Base-by-base conservation (phyloP, 371 early-diverging fungal genomes). In the Mucor irregularis region DNA sequence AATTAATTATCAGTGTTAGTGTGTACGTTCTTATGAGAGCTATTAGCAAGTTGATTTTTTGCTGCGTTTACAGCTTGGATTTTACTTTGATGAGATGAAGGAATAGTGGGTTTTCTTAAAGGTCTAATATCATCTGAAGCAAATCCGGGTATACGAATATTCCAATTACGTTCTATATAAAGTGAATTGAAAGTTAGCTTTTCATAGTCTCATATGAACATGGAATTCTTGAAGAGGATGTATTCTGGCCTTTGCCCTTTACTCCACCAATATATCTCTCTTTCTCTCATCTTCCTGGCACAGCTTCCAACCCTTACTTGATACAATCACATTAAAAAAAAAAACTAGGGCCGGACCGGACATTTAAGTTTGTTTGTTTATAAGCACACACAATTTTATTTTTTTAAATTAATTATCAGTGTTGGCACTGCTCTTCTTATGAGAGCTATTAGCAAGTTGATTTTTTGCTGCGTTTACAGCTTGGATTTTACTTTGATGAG, bases 121-220 rank as follows among this genome's bases (percentile, higher is more conserved):
- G 90, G 84, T 49, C 92, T 67, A 45, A 90, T 88, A 63, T 90
- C 90, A 61, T 93, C 93, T 13, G 89, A 76, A 1, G 92, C 90
- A 68, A 91, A 92, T 24, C 94, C 94, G 49, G 95, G 95, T 58
- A 96, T 90, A 53, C 95, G 87, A 38, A 96, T 89, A 63, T 94
- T 93, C 93, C 93, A 96, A 64, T 92, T 92, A 40, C 94, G 88
- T 73, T 96, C 96, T 86, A 64, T 28, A n/a, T n/a, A n/a, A n/a
- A n/a, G n/a, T n/a, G n/a, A n/a, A n/a, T n/a, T n/a, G n/a, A n/a
- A n/a, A n/a, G n/a, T n/a, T n/a, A 42, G 22, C 42, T 24, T 14
- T 42, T 25, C 10, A 42, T 24, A 42, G 24, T 10, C 42, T 39
- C 39, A 21, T 22, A 39, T 10, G 5, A 19, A 17, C 39, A 39